Evolutionary conservation across 257 asterid genomes (phyloP).

Genomic region (Petrea volubilis): DNA sequence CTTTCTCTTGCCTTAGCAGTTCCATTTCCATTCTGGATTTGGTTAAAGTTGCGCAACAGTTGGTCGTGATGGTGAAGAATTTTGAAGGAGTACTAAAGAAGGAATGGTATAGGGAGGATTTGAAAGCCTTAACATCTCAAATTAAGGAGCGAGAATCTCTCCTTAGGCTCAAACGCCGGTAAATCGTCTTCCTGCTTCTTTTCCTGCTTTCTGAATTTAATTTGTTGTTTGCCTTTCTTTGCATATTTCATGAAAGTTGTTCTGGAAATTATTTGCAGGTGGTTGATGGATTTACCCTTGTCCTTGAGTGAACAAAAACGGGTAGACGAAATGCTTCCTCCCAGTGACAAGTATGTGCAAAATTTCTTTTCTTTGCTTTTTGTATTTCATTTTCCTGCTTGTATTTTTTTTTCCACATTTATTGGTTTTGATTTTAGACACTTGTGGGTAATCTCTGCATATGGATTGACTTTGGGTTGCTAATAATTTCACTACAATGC

Average conservation of each 20-base stretch:
- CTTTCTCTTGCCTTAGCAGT: not conserved
- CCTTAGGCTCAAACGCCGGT: constrained; percentile 75
- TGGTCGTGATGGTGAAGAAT: constrained; percentile 25
- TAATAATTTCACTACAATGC: not conserved
- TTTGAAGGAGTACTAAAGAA: constrained; percentile 14
- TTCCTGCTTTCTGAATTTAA: not conserved
- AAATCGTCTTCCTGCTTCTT: not conserved
- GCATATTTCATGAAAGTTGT: not conserved
- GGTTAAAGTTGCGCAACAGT: not conserved
- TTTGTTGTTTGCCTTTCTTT: not conserved
- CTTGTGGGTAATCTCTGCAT: not conserved
- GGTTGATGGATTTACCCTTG: constrained; percentile 73
- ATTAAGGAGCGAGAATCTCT: constrained; percentile 46
- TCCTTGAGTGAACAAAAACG: constrained; percentile 41
- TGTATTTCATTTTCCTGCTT: not conserved
- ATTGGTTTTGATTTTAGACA: not conserved
- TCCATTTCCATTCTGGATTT: not conserved
- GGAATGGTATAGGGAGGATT: constrained; percentile 33
- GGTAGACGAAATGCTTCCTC: constrained; percentile 44
- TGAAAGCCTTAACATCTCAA: constrained; percentile 37
- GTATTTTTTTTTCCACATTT: not conserved
- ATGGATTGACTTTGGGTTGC: not conserved
- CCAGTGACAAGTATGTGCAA: constrained; percentile 47
- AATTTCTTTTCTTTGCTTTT: not conserved
- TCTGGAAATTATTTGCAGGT: constrained; percentile 39